These are phyloP conservation scores for Blastobotrys niveus DNA, from an alignment of 1,139 yeast genomes.

Conservation along the genomic window DNA sequence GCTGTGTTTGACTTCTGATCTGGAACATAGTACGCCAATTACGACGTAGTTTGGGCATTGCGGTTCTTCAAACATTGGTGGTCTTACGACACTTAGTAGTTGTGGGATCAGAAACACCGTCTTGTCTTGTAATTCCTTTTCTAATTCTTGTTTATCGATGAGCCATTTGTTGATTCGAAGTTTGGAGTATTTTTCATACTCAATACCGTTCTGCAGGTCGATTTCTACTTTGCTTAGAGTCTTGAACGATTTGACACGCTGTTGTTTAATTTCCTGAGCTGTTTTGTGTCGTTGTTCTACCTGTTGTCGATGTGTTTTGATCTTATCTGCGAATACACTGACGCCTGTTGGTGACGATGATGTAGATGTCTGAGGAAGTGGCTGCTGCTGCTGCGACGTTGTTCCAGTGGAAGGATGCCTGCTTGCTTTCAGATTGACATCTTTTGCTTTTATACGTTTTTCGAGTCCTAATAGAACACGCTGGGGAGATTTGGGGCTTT, in stretches of 20 bases:
- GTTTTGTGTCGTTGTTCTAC: neutral
- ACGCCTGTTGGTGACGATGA: neutral
- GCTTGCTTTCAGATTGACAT: slow-evolving; percentile 15
- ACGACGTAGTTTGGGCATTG: slow-evolving; percentile 68
- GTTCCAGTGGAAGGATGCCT: too few relatives aligned
- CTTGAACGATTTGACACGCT: slow-evolving; percentile 15
- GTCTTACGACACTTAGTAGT: slow-evolving; percentile 44
- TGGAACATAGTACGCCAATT: slow-evolving; percentile 58
- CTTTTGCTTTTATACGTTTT: slow-evolving; percentile 18
- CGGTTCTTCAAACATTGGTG: slow-evolving; percentile 69
- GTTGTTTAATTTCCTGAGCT: slow-evolving; percentile 5
- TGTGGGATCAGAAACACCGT: slow-evolving; percentile 20
- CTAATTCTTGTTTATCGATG: slow-evolving; percentile 15
- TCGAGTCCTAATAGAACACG: slow-evolving; percentile 18
- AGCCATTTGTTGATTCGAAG: slow-evolving; percentile 17
- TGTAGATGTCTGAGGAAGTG: slow-evolving; percentile 2
- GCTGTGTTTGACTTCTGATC: slow-evolving; percentile 47
- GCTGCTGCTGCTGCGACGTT: too few relatives aligned
- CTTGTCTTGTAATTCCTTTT: slow-evolving; percentile 20
- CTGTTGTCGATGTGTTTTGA: too few relatives aligned
- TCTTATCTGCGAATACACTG: slow-evolving; percentile 4
- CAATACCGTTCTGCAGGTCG: slow-evolving; percentile 8
- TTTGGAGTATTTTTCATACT: slow-evolving; percentile 20
- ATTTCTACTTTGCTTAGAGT: slow-evolving; percentile 2
- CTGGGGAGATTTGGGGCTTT: slow-evolving; percentile 14